Evolutionary conservation across 345 rosid genomes (phyloP).

Genomic region (Brassica cretica): DNA sequence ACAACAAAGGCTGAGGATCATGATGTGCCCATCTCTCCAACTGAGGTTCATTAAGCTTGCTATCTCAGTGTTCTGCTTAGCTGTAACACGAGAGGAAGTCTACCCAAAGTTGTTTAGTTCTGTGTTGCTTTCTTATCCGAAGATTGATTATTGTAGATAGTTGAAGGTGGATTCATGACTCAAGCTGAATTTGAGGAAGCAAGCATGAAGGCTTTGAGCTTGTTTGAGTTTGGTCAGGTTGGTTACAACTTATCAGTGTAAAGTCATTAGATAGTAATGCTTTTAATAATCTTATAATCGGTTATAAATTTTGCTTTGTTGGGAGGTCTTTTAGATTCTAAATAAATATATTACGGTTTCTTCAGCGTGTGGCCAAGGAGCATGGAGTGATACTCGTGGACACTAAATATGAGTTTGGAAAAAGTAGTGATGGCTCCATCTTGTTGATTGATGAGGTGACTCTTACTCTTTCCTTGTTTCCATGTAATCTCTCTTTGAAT

Average conservation of each 20-base stretch:
- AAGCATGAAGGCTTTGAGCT: slow-evolving; percentile 73
- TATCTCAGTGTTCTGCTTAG: slow-evolving; percentile 14
- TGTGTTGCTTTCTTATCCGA: slow-evolving; percentile 29
- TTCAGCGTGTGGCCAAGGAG: slow-evolving; percentile 72
- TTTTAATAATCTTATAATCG: background rate
- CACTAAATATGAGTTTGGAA: slow-evolving; percentile 98
- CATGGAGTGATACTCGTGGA: slow-evolving; percentile 91
- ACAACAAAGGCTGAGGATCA: slow-evolving; percentile 87
- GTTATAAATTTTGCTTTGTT: background rate
- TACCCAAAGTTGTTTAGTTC: slow-evolving; percentile 7
- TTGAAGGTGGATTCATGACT: slow-evolving; percentile 76
- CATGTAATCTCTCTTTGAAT: slow-evolving; percentile 15
- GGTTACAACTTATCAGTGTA: slow-evolving; percentile 18
- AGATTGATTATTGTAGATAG: slow-evolving; percentile 58
- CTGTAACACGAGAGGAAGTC: slow-evolving; percentile 17
- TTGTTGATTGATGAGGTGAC: slow-evolving; percentile 90
- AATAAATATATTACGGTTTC: slow-evolving; percentile 9
- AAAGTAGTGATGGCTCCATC: slow-evolving; percentile 68
- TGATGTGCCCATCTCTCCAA: slow-evolving; percentile 75
- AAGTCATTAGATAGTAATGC: slow-evolving; percentile 4
- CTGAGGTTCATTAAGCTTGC: slow-evolving; percentile 49
- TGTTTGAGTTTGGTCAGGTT: slow-evolving; percentile 96
- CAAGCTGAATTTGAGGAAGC: slow-evolving; percentile 83
- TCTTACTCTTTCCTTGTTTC: slow-evolving; percentile 10
- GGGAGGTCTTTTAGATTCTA: slow-evolving; percentile 21